Conservation (phyloP, 2,329 filamentous ascomycete genomes). For the Phialophora expanda region DNA sequence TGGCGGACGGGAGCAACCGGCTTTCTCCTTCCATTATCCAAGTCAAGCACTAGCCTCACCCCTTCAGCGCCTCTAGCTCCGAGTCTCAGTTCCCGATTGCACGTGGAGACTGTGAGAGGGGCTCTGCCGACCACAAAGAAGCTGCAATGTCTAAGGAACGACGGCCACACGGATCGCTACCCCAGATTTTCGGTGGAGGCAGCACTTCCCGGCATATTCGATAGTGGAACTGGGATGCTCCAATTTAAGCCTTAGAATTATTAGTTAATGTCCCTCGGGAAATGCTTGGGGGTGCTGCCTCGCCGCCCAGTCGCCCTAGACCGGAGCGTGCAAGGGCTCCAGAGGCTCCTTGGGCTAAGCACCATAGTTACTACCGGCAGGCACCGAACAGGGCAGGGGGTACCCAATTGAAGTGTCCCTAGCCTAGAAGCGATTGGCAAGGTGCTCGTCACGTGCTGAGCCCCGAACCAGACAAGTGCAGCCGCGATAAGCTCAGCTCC, state of each 20-base stretch:
- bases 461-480: slow-evolving; percentile 8
- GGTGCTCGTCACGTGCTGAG: neutral
- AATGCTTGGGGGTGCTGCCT: neutral
- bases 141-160: neutral
- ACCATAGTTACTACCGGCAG: too few species aligned
- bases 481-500: slow-evolving; percentile 15
- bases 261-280: neutral
- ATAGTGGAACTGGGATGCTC: neutral
- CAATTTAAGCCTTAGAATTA: neutral
- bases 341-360: neutral
- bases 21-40: slow-evolving; percentile 10
- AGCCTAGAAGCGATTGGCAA: neutral
- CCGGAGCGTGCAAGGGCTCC: neutral
- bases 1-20: slow-evolving; percentile 4
- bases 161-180: neutral
- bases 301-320: neutral
- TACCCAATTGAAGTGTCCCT: too few species aligned
- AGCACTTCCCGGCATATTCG: neutral
- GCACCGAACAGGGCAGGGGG: too few species aligned
- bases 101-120: neutral
- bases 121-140: neutral
- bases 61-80: neutral
- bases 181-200: slow-evolving; percentile 3
- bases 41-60: slow-evolving; percentile 3
- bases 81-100: neutral